Base-by-base conservation (phyloP, 805 yeast species). In the Sugiyamaella qingdaonensis region DNA sequence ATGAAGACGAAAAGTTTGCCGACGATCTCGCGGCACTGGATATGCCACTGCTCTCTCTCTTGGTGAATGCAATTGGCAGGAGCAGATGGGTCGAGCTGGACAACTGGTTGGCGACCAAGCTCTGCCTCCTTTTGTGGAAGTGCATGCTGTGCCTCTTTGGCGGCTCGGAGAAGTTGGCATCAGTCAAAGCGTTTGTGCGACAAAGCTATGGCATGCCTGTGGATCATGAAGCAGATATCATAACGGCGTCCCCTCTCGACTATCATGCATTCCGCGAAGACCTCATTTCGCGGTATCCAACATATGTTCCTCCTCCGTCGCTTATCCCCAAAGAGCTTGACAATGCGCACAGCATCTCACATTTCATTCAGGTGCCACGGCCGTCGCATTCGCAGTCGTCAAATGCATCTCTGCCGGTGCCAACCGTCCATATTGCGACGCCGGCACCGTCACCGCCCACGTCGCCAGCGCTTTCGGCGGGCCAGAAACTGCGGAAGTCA, bases 361-460 rank as follows among this genome's bases (percentile, higher is more conserved):
- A 82, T 56, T 78, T 76, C 58, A 73, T 84, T 48, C 85, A 78
- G 48, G 76, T 76, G 32, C 85, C 86, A 2, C 72, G 82, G 51
- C 79, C 87, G 0, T 55, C 68, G 10, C 71, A 74, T 60, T 57
- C 73, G 3, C 79, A 76, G 52, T 68, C 75, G 4, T 60, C 74
- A 3, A 72, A 74, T 46, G 69, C 74, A 10, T 72, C 74, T 35
- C 65, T 79, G 19, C 85, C 84, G 1, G 70, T 78, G 0, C 83
- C 81, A 39, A 69, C 78, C 0, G 72, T 84, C 4, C 91, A 86
- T 65, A 77, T 89, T 10, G 91, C 96, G 0, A 88, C 96, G 0
- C 96, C 96, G 0, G 86, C 86, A 1, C 94, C 96, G 2, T 87
- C 95, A 0, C 96, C 96, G 0, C 84, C 86, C 0, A 64, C 76